A percentile compares a stretch with the other conserved stretches of the same genome.
Evolutionary conservation across 352 stramenopile genomes (phyloP).

Genomic region (Pythium insidiosum): DNA sequence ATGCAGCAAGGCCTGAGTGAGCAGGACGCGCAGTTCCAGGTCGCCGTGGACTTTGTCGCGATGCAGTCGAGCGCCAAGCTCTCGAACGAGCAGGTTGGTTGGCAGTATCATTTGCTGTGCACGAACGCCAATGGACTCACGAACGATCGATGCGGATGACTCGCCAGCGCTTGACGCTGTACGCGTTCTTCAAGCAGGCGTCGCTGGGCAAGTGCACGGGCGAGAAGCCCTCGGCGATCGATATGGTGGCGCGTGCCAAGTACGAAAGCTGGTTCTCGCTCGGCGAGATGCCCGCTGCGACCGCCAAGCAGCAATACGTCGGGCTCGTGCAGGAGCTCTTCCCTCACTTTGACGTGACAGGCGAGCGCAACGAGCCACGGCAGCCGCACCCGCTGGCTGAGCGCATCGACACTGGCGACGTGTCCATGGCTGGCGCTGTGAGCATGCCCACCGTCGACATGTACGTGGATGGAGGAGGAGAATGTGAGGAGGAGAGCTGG

Average conservation of each 20-base stretch:
- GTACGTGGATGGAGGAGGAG: no score
- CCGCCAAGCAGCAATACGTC: conserved; percentile 62
- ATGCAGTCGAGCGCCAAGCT: conserved; percentile 33
- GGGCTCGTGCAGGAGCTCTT: conserved; percentile 66
- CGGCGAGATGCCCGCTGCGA: conserved; percentile 35
- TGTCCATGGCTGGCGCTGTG: conserved; percentile 46
- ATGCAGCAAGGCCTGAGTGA: conserved; percentile 59
- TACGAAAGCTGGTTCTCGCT: conserved; percentile 71
- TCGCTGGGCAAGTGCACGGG: conserved; percentile 42
- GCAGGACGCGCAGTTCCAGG: conserved; percentile 57
- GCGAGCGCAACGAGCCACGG: conserved; percentile 3
- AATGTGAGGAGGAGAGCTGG: no score
- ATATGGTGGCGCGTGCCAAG: conserved; percentile 63
- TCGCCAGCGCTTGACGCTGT: conserved; percentile 55
- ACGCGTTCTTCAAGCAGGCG: conserved; percentile 81
- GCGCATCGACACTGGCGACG: conserved; percentile 9
- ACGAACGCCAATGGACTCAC: no score
- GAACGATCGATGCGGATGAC: no score
- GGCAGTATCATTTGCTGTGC: no score
- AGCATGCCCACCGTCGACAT: conserved; percentile 68
- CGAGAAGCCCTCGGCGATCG: conserved; percentile 50
- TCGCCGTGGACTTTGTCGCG: conserved; percentile 59
- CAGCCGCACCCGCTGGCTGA: conserved; percentile 7
- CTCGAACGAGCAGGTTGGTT: conserved; percentile 50
- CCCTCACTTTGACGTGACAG: conserved; percentile 49